Evolutionary conservation across 1,284 basidiomycete genomes (phyloP).

Genomic region (Violaceomyces palustris): DNA sequence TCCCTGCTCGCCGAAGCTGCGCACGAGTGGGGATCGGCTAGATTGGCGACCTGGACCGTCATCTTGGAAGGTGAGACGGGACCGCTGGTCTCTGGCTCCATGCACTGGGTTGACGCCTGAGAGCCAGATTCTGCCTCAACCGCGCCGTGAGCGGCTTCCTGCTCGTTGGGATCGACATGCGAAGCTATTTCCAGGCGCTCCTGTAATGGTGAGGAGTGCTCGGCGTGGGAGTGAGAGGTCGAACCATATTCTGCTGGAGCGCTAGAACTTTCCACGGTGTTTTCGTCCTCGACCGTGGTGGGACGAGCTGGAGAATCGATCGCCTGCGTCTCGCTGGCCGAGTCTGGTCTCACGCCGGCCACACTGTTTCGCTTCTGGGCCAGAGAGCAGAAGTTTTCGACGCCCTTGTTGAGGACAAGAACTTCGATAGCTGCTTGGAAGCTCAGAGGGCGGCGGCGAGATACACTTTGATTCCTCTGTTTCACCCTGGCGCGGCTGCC

Average conservation of each 20-base stretch:
- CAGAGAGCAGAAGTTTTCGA: slow-evolving; percentile 19
- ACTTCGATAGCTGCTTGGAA: slow-evolving; percentile 41
- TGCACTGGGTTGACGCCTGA: no score
- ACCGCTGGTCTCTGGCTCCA: slow-evolving; percentile 19
- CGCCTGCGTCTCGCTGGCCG: slow-evolving; percentile 19
- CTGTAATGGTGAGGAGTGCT: slow-evolving; percentile 5
- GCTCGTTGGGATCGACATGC: no score
- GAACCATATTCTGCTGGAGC: slow-evolving; percentile 26
- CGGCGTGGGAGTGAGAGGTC: slow-evolving; percentile 16
- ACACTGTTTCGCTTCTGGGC: background rate
- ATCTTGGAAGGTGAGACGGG: slow-evolving; percentile 27
- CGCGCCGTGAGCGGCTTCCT: no score
- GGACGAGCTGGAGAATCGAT: slow-evolving; percentile 15
- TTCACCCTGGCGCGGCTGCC: slow-evolving; percentile 40
- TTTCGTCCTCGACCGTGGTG: background rate
- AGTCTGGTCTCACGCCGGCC: background rate
- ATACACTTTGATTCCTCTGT: slow-evolving; percentile 31
- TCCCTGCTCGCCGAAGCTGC: no score
- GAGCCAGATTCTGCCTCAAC: no score
- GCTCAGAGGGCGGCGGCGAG: slow-evolving; percentile 36
- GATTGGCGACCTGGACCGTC: slow-evolving; percentile 1
- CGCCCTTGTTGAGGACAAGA: slow-evolving; percentile 17
- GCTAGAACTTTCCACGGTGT: slow-evolving; percentile 14
- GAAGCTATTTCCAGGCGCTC: no score
- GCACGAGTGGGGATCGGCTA: background rate